Conservation (phyloP, 805 yeast genomes). For the Wickerhamomyces sydowiorum region DNA sequence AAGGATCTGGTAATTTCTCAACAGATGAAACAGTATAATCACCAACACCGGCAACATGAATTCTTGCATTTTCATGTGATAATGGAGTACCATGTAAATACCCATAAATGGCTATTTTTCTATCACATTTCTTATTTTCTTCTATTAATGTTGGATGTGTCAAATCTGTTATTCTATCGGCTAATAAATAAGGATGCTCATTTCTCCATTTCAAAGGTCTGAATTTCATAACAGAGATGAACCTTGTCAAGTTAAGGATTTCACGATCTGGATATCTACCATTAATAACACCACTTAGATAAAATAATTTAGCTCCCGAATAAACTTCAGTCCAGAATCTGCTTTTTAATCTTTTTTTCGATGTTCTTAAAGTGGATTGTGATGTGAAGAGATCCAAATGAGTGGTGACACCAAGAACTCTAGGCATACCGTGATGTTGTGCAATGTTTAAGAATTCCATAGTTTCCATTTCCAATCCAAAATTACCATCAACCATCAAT, state of each 20-base stretch:
- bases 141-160: constrained; percentile 87
- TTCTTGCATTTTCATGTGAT: constrained; percentile 57
- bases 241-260: constrained; percentile 82
- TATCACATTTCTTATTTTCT: constrained; percentile 73
- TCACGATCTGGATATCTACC: constrained; percentile 98
- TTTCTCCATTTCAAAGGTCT: constrained; percentile 99
- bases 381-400: constrained; percentile 92
- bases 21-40: constrained; percentile 71
- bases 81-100: constrained; percentile 92
- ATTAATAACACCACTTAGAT: constrained; percentile 90
- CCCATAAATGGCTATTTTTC: constrained; percentile 90
- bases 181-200: constrained; percentile 91
- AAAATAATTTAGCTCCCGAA: constrained; percentile 94
- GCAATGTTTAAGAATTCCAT: constrained; percentile 97
- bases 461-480: constrained; percentile 98
- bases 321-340: constrained; percentile 99
- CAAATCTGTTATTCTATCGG: constrained; percentile 88
- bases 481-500: constrained; percentile 89
- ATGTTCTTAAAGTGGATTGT: constrained; percentile 81
- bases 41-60: constrained; percentile 95
- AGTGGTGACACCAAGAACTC: constrained; percentile 91
- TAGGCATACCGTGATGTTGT: constrained; percentile 98
- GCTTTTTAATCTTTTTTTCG: constrained; percentile 87
- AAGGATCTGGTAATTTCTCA: constrained; percentile 95
- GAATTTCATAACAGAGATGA: constrained; percentile 95